A percentile compares a stretch with the other conserved stretches of the same genome.
These are phyloP conservation scores for Penicillium desertorum DNA, from an alignment of 495 filamentous ascomycete genomes.

Conservation along the genomic window DNA sequence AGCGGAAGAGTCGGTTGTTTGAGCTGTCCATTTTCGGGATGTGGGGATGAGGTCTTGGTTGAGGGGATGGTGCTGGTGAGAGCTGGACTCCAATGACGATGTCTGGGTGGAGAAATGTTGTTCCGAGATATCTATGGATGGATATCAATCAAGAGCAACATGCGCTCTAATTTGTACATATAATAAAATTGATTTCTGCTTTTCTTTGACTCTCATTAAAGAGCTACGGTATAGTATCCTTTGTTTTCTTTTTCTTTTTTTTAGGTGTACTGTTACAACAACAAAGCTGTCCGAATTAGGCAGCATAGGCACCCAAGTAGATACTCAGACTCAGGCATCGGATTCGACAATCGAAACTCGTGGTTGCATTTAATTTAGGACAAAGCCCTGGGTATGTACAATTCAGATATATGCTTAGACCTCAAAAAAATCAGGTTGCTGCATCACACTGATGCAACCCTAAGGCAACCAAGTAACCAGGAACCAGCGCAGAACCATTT, in stretches of 20 bases:
- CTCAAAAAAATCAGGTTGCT: slow-evolving; percentile 3
- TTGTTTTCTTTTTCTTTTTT: too few relatives aligned
- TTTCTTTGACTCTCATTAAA: neutral
- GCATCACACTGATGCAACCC: neutral
- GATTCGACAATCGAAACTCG: neutral
- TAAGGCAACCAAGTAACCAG: slow-evolving; percentile 11
- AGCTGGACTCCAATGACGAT: slow-evolving; percentile 27
- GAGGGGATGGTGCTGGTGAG: slow-evolving; percentile 6
- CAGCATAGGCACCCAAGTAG: neutral
- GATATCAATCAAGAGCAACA: neutral
- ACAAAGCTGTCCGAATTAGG: neutral
- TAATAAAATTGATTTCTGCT: neutral
- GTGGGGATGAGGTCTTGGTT: slow-evolving; percentile 15
- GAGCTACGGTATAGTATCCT: neutral
- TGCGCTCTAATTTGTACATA: neutral
- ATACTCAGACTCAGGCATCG: neutral
- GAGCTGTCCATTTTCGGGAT: slow-evolving; percentile 47
- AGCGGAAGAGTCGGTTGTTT: slow-evolving; percentile 70
- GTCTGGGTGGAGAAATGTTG: slow-evolving; percentile 17
- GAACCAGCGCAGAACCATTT: slow-evolving; percentile 3
- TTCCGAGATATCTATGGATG: slow-evolving; percentile 3
- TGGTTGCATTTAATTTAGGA: neutral
- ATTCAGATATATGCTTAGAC: slow-evolving; percentile 10
- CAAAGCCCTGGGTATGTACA: slow-evolving; percentile 21
- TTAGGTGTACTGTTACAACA: neutral